Base-by-base conservation (phyloP, 768 basidiomycete species). In the Russula sp. region DNA sequence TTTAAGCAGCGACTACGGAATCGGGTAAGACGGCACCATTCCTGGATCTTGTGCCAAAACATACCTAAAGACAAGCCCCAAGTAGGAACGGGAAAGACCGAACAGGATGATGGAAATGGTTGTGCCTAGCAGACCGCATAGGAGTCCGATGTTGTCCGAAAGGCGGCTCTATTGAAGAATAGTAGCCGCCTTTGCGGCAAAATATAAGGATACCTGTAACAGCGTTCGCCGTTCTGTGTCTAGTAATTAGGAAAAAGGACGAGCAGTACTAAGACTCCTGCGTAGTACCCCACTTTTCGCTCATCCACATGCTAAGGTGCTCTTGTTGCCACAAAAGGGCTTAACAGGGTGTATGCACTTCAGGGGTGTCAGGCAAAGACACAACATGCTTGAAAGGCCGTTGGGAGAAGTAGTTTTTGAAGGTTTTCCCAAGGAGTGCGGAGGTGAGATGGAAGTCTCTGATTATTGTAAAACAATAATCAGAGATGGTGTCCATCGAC, bases 281-380 rank as follows among this genome's bases (percentile, higher is more conserved):
- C 78, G 61, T 81, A 81, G 66, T 81, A 81, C 20, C 79, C 79
- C 11, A 80, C 77, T 66, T 74, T 75, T 45, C 70, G 71, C 60
- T 75, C 75, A 58, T 80, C 78, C n/a, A n/a, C n/a, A n/a, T n/a
- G n/a, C n/a, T n/a, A n/a, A n/a, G n/a, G n/a, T n/a, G n/a, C n/a
- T n/a, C n/a, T n/a, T n/a, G n/a, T n/a, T n/a, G n/a, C n/a, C n/a
- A n/a, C n/a, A n/a, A n/a, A n/a, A n/a, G n/a, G n/a, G n/a, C n/a
- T n/a, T n/a, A n/a, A n/a, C n/a, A n/a, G n/a, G n/a, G n/a, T n/a
- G n/a, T n/a, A n/a, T n/a, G n/a, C n/a, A n/a, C n/a, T n/a, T n/a
- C n/a, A n/a, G n/a, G n/a, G n/a, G n/a, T n/a, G n/a, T n/a, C n/a
- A n/a, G n/a, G n/a, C n/a, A n/a, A n/a, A n/a, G n/a, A n/a, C n/a